A percentile compares a stretch with the other conserved stretches of the same genome.
phyloP scores from a whole-genome alignment of 2,329 filamentous ascomycete genomes.

The Tolypocladium pustulatum region DNA sequence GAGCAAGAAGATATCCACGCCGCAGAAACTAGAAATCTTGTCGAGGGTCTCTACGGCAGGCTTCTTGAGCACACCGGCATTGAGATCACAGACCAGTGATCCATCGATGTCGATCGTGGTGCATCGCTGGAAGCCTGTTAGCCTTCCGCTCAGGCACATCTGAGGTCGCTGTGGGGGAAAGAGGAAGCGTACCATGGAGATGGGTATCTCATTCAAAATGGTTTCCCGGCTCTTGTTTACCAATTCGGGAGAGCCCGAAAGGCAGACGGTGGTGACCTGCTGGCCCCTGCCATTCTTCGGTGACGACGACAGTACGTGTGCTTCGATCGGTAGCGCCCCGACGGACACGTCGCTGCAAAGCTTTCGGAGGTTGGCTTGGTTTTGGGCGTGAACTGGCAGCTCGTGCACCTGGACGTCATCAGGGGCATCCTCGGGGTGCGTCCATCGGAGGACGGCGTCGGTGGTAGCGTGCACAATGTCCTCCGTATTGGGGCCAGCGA shows the following conservation, averaged over 20 bases:
- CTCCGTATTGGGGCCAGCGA: constrained; percentile 85
- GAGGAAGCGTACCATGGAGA: constrained; percentile 65
- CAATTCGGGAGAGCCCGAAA: constrained; percentile 77
- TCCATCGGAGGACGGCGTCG: constrained; percentile 84
- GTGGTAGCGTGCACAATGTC: constrained; percentile 89
- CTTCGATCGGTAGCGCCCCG: constrained; percentile 61
- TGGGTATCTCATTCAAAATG: constrained; percentile 83
- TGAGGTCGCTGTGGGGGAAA: neutral
- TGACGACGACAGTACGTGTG: constrained; percentile 72
- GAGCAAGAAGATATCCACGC: constrained; percentile 92
- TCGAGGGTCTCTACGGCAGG: constrained; percentile 78
- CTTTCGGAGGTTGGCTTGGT: constrained; percentile 67
- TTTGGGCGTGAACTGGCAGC: constrained; percentile 82
- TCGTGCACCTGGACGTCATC: constrained; percentile 80
- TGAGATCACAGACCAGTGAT: constrained; percentile 70
- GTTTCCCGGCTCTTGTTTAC: constrained; percentile 85
- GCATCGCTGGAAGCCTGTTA: constrained; percentile 48
- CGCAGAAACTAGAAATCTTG: constrained; percentile 75
- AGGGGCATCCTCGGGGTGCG: constrained; percentile 76
- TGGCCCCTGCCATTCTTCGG: constrained; percentile 59
- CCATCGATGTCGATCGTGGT: constrained; percentile 90
- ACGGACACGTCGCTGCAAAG: constrained; percentile 76
- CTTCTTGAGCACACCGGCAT: constrained; percentile 57
- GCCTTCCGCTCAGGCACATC: constrained; percentile 1
- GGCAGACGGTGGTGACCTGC: constrained; percentile 77